phyloP scores from a whole-genome alignment of 306 rosid genomes.

The Lathyrus oleraceus region DNA sequence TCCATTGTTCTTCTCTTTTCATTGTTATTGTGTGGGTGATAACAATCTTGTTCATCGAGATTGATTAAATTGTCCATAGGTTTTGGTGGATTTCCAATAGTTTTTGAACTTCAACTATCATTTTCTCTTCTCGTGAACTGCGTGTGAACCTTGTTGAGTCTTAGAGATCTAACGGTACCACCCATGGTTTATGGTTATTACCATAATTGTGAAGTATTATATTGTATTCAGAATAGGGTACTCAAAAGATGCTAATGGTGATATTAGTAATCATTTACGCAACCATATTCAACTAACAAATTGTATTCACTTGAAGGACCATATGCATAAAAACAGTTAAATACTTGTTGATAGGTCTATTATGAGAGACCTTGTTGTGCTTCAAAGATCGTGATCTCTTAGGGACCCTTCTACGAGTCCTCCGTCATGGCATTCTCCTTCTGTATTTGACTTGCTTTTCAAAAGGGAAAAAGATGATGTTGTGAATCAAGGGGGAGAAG shows the following conservation, averaged over 20 bases:
- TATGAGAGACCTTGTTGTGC: constrained; percentile 88
- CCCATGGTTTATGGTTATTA: constrained; percentile 16
- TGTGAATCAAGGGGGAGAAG: constrained; percentile 66
- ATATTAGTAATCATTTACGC: constrained; percentile 87
- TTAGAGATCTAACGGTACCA: constrained; percentile 66
- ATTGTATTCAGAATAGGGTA: constrained; percentile 68
- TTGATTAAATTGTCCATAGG: too few species aligned
- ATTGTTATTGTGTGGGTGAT: too few species aligned
- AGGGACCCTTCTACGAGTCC: constrained; percentile 99
- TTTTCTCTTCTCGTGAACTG: constrained; percentile 72
- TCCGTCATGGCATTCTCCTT: constrained; percentile 88
- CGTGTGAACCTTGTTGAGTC: constrained; percentile 68
- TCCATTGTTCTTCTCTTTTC: too few species aligned
- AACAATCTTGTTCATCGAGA: too few species aligned
- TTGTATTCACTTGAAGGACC: constrained; percentile 99
- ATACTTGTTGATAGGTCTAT: constrained; percentile 83
- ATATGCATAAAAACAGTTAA: constrained; percentile 97
- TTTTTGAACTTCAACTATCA: constrained; percentile 41
- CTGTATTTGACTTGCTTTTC: constrained; percentile 67
- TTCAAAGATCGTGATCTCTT: constrained; percentile 87
- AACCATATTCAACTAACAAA: constrained; percentile 96
- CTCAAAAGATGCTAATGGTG: constrained; percentile 99
- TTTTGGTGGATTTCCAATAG: too few species aligned
- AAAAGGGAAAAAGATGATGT: constrained; percentile 65
- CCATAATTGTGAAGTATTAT: constrained; percentile 36